Conservation (phyloP, 2,329 filamentous ascomycete genomes). For the Delphinella strobiligena region DNA sequence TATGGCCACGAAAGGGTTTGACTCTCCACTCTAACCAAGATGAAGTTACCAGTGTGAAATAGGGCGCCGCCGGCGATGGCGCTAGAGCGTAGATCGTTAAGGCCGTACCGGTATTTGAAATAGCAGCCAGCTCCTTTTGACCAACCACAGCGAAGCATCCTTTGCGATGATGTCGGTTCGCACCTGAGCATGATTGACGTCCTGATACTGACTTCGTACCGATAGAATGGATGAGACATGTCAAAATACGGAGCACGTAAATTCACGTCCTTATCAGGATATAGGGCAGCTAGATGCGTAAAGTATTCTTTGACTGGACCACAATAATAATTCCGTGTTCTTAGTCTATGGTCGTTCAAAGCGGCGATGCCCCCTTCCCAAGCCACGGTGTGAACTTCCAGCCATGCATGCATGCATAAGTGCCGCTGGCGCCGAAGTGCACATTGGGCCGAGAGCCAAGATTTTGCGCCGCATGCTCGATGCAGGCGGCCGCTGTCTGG, state of each 20-base stretch:
- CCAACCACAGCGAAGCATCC: no score
- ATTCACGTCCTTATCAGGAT: constrained; percentile 1
- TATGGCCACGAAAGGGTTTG: not conserved
- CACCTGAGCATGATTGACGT: not conserved
- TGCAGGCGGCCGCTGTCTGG: constrained; percentile 7
- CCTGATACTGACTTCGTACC: constrained; percentile 1
- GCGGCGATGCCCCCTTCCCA: not conserved
- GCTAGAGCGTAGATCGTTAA: constrained; percentile 5
- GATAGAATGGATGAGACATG: constrained; percentile 5
- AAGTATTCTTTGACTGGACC: not conserved
- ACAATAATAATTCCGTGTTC: not conserved
- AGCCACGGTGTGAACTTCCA: not conserved
- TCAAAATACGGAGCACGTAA: not conserved
- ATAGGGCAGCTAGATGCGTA: constrained; percentile 2
- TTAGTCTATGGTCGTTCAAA: not conserved
- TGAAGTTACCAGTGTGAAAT: not conserved
- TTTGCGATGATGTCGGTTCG: no score
- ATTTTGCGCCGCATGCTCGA: constrained; percentile 2
- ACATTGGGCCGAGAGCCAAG: constrained; percentile 7
- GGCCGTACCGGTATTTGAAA: constrained; percentile 9
- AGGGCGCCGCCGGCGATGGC: constrained; percentile 1
- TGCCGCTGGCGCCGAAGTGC: no score
- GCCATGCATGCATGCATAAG: not conserved
- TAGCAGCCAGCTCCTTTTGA: constrained; percentile 4
- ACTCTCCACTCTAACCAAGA: not conserved